A percentile compares a stretch with the other conserved stretches of the same genome.
phyloP scores from a whole-genome alignment of 495 filamentous ascomycete genomes.

The Talaromyces borbonicus region DNA sequence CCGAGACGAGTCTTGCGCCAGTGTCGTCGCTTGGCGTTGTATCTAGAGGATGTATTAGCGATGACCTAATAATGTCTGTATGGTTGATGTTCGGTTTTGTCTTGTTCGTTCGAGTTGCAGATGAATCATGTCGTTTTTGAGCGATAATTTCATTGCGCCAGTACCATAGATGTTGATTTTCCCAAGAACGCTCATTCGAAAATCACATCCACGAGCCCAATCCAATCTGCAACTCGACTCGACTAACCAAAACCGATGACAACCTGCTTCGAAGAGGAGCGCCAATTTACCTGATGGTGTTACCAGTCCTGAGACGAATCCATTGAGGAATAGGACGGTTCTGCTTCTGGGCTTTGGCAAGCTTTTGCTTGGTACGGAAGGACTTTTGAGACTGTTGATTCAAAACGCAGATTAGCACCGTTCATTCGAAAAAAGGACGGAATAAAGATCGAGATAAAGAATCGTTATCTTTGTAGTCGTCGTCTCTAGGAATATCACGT shows the following conservation, averaged over 20 bases:
- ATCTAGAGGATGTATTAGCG: slow-evolving; percentile 53
- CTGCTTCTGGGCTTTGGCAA: slow-evolving; percentile 99
- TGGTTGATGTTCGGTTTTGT: not conserved
- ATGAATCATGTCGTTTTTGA: not conserved
- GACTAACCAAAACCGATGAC: not conserved
- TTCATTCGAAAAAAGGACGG: not conserved
- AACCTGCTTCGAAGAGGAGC: not conserved
- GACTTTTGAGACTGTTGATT: slow-evolving; percentile 83
- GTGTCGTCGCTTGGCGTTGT: slow-evolving; percentile 99
- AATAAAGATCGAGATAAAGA: not conserved
- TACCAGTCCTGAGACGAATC: slow-evolving; percentile 95
- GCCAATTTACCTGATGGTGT: slow-evolving; percentile 85
- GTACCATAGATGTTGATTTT: not conserved
- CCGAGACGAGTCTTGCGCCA: slow-evolving; percentile 99
- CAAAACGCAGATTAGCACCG: slow-evolving; percentile 3
- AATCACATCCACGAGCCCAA: not conserved
- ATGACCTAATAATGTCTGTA: too few species aligned
- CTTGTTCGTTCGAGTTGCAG: not conserved
- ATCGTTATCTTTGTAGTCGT: not conserved
- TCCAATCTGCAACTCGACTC: not conserved
- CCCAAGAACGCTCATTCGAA: not conserved
- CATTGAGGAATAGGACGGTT: slow-evolving; percentile 99
- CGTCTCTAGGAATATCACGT: slow-evolving; percentile 24
- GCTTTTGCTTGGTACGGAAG: slow-evolving; percentile 99
- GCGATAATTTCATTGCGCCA: not conserved